Conservation (phyloP, 2,329 filamentous ascomycete genomes). For the Karstenula rhodostoma region DNA sequence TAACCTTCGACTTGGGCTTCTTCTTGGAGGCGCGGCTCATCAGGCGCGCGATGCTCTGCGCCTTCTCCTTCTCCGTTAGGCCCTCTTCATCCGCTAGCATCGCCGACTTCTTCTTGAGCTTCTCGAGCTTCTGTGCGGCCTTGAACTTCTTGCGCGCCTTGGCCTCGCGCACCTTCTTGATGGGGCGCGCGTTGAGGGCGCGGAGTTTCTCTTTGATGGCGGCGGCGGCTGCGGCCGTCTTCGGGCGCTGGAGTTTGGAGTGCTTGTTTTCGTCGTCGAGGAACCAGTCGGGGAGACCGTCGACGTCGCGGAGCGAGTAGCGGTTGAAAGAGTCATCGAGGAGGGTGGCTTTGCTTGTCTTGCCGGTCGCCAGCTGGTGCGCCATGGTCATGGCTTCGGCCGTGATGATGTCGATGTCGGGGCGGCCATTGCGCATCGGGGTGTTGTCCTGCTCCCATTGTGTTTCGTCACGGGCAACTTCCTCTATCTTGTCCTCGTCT, state of each 20-base stretch:
- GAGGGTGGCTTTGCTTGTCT: conserved; percentile 80
- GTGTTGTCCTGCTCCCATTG: conserved; percentile 74
- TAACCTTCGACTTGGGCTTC: conserved; percentile 83
- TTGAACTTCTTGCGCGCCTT: conserved; percentile 98
- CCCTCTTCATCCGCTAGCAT: conserved; percentile 87
- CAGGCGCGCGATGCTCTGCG: conserved; percentile 79
- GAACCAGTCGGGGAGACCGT: conserved; percentile 97
- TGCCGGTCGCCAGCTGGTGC: conserved; percentile 86
- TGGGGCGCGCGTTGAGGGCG: conserved; percentile 91
- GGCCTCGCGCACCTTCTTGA: conserved; percentile 98
- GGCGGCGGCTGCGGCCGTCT: conserved; percentile 84
- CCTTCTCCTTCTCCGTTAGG: conserved; percentile 96
- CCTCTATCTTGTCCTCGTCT: conserved; percentile 64
- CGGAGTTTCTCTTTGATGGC: conserved; percentile 96
- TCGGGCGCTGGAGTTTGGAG: conserved; percentile 85
- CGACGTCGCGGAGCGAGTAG: conserved; percentile 85
- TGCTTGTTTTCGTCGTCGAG: conserved; percentile 88
- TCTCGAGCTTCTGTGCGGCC: conserved; percentile 88
- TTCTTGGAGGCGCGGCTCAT: conserved; percentile 84
- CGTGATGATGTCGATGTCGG: conserved; percentile 98
- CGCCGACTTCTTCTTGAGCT: conserved; percentile 96
- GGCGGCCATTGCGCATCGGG: conserved; percentile 68
- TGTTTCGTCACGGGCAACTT: conserved; percentile 64
- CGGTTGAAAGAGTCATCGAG: conserved; percentile 95
- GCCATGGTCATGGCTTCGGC: conserved; percentile 98